Evolutionary conservation across 306 rosid genomes (phyloP), one percentile per base, ranked within the genome.

Genomic region (Pterocarpus macrocarpus): DNA sequence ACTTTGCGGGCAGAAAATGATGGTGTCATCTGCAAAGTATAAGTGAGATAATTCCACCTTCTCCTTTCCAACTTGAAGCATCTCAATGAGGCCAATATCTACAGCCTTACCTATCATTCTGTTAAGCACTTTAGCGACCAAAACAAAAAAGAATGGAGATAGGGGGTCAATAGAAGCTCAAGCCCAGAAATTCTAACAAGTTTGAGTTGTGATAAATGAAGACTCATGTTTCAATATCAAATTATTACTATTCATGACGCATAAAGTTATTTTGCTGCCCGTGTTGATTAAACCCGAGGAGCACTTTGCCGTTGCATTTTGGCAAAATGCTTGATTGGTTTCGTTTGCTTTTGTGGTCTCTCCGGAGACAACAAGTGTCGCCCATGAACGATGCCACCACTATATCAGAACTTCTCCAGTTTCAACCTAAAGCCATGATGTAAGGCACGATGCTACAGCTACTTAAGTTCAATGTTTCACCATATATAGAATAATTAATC

Each of bases 381-480:
- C 33, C 33, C 36, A 10, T 75, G 35, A 45, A 75, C 61, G 5
- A 7, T 41, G 17, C 57, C 32, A 28, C 8, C 56, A 56, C 1
- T 22, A 22, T 30, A 43, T 73, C 68, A 43, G 44, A 17, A 41
- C 35, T 2, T 44, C 1, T 44, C 70, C 61, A 15, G 1, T 43
- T 43, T 16, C 50, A 55, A 64, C 53, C 49, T 69, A 49, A 49
- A 52, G 30, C 56, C 67, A 36, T 69, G 72, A 62, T 49, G 81
- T 38, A n/a, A 32, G 68, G 16, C 66, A 50, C 13, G 57, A 50
- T 50, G 17, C 57, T 50, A 14, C 1, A 64, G 52, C 68, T 49
- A 69, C 50, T 43, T 11, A 61, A 76, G 67, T 82, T 82, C 85
- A 76, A 69, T 82, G 78, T 76, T 76, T 68, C 68, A 13, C 22